Evolutionary conservation across 2,329 filamentous ascomycete genomes (phyloP), one percentile per base, ranked within the genome.

Genomic region (Onygenales sp.): DNA sequence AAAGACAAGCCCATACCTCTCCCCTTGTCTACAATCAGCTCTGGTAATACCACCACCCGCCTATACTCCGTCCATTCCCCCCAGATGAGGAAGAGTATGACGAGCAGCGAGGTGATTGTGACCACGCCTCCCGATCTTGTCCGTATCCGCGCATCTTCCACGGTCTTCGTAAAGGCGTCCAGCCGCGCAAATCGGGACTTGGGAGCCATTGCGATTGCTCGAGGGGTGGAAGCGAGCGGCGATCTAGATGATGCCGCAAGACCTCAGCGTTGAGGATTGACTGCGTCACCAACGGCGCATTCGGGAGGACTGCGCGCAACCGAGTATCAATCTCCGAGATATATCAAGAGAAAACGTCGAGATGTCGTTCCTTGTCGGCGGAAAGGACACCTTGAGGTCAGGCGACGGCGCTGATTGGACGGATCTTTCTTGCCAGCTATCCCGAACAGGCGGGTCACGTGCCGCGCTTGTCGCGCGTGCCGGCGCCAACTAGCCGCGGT

Each of bases 91-190:
- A 86, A 96, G 44, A 97, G 67, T 52, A 98, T 89, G 51, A 96
- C 81, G 49, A 98, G 70, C 63, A 98, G 77, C 56, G 91, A 96
- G 60, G 86, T 80, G 63, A 98, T 90, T 53, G 93, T 98, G 64
- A 98, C 89, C 62, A 98, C 83, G 61, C 93, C 93, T 60, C 93
- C 93, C 2, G 90, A 95, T 6, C 91, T 96, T 34, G 93, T 98
- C 64, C 94, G 87, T 68, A 98, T 84, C 63, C 93, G 84, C 61
- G 94, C 93, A 83, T 98, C 93, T 71, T 98, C 93, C 62, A 98
- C 93, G 10, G 93, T 98, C 75, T 98, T 98, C 50, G 92, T 95
- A 70, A 98, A 98, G 79, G 93, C 93, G 73, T 98, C 93, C 59
- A 98, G 88, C 81, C 86, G 86, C 56, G 88, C 95, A 69, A 98